Evolutionary conservation across 2,329 filamentous ascomycete species (phyloP).

Genomic region (Curvularia verruculosa): DNA sequence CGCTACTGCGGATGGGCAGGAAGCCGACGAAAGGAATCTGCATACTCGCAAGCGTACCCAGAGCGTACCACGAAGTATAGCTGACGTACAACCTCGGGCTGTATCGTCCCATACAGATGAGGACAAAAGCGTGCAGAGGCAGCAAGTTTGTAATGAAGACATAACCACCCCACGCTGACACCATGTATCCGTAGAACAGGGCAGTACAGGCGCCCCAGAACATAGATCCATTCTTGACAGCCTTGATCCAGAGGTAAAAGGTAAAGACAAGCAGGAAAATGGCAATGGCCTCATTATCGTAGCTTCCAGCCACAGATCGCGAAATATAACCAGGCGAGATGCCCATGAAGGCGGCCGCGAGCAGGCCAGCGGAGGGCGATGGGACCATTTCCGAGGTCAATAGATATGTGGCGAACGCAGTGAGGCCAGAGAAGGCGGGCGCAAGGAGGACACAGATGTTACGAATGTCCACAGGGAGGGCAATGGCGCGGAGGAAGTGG

Average conservation of each 20-base stretch:
- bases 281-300: constrained; percentile 99
- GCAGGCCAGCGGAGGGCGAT: constrained; percentile 91
- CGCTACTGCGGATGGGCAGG: constrained; percentile 92
- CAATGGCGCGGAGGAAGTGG: constrained; percentile 85
- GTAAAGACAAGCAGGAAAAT: constrained; percentile 99
- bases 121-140: constrained; percentile 89
- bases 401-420: constrained; percentile 90
- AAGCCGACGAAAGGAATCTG: constrained; percentile 99
- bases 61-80: constrained; percentile 97
- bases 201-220: constrained; percentile 95
- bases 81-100: constrained; percentile 93
- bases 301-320: constrained; percentile 94
- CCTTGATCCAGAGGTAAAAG: constrained; percentile 99
- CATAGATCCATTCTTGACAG: constrained; percentile 92
- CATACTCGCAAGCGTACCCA: constrained; percentile 97
- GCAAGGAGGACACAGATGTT: constrained; percentile 98
- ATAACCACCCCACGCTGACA: constrained; percentile 98
- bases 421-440: constrained; percentile 91
- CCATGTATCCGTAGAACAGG: constrained; percentile 99
- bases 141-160: constrained; percentile 99
- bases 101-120: constrained; percentile 96
- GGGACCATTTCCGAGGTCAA: constrained; percentile 96
- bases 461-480: constrained; percentile 94
- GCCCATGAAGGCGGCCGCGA: constrained; percentile 95
- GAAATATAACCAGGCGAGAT: constrained; percentile 98